Percentiles rank a stretch among this genome's conserved stretches.
These are phyloP conservation scores for Pythium angustatum DNA, from an alignment of 352 stramenopile species.

Conservation along the genomic window DNA sequence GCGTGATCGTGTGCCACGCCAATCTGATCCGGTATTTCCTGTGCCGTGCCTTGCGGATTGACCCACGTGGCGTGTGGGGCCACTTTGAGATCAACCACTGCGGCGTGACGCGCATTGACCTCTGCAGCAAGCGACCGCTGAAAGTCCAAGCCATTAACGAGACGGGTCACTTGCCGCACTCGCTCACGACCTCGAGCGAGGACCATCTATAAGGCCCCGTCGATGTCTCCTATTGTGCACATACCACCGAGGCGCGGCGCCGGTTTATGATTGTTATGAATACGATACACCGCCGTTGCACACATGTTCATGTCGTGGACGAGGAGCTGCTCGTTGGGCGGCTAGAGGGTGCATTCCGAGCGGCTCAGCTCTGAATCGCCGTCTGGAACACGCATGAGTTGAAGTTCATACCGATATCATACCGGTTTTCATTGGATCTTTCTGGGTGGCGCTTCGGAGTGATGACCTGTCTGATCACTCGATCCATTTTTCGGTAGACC, in stretches of 20 bases:
- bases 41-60: slow-evolving; percentile 67
- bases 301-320: no score
- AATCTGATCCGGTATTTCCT: slow-evolving; percentile 86
- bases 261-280: no score
- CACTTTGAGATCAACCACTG: slow-evolving; percentile 89
- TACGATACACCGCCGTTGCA: no score
- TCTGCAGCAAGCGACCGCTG: slow-evolving; percentile 61
- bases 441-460: background rate
- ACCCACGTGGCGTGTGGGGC: slow-evolving; percentile 60
- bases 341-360: no score
- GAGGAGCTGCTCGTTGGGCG: no score
- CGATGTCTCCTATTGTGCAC: slow-evolving; percentile 1
- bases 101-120: slow-evolving; percentile 73
- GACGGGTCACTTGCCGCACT: slow-evolving; percentile 72
- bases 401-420: slow-evolving; percentile 21
- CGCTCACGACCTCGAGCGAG: slow-evolving; percentile 82
- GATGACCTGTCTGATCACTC: no score
- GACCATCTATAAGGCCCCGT: slow-evolving; percentile 55
- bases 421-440: slow-evolving; percentile 26
- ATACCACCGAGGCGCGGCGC: no score
- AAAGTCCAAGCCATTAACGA: slow-evolving; percentile 83
- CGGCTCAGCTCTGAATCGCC: no score
- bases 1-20: slow-evolving; percentile 79
- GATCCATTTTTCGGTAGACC: background rate
- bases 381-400: no score